These are phyloP conservation scores for Castanospermum australe DNA, from an alignment of 306 rosid genomes.

Conservation along the genomic window DNA sequence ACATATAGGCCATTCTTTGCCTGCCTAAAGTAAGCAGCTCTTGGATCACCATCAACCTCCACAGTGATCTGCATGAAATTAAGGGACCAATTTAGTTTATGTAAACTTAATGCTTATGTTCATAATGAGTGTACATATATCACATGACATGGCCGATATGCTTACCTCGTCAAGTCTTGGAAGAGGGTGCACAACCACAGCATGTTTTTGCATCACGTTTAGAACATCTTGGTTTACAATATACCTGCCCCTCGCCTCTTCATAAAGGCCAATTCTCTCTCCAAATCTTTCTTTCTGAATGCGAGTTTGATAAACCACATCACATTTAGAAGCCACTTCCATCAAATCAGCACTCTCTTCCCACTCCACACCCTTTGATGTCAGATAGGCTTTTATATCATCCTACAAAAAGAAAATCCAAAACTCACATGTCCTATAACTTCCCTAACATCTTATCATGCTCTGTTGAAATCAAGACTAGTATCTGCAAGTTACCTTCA, in stretches of 20 bases:
- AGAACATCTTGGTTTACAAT: constrained; percentile 69
- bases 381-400: constrained; percentile 82
- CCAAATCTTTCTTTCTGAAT: constrained; percentile 85
- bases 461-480: not conserved
- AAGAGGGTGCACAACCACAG: constrained; percentile 88
- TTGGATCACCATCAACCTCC: constrained; percentile 75
- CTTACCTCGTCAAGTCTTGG: constrained; percentile 93
- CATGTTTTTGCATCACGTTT: constrained; percentile 72
- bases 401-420: constrained; percentile 45
- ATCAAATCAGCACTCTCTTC: constrained; percentile 85
- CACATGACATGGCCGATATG: not conserved
- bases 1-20: constrained; percentile 84
- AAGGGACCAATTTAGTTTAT: constrained; percentile 2
- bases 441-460: not conserved
- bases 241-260: constrained; percentile 87
- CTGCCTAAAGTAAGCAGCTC: constrained; percentile 88
- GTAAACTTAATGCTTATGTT: constrained; percentile 1
- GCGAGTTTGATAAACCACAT: constrained; percentile 91
- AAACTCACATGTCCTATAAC: not conserved
- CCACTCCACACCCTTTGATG: constrained; percentile 71
- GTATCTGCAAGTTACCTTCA: constrained; percentile 62
- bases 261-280: constrained; percentile 72
- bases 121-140: not conserved
- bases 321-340: constrained; percentile 86
- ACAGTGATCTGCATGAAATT: constrained; percentile 58